These are phyloP conservation scores for Austropuccinia psidii DNA, from an alignment of 1,284 basidiomycete genomes.

Conservation along the genomic window DNA sequence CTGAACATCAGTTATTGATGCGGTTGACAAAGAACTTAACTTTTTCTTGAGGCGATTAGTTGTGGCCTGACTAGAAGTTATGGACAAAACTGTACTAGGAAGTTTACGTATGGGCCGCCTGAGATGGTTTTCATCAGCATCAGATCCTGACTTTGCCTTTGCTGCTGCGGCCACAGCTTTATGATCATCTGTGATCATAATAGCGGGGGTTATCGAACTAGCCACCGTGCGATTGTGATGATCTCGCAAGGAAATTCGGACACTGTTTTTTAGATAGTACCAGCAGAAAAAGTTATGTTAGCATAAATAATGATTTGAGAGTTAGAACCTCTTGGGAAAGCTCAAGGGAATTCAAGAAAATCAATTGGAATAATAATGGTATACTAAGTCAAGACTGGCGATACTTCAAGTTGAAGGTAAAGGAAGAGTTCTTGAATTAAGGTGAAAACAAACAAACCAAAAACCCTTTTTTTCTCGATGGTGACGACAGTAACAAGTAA, in stretches of 20 bases:
- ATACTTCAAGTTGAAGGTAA: no score
- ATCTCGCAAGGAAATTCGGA: conserved; percentile 82
- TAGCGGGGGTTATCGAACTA: conserved; percentile 73
- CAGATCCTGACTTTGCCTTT: conserved; percentile 35
- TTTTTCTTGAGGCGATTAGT: conserved; percentile 43
- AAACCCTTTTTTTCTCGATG: conserved; percentile 97
- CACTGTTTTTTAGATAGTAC: no score
- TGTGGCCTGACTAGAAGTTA: conserved; percentile 22
- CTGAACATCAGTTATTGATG: background rate
- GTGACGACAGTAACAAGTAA: conserved; percentile 98
- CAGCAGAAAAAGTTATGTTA: no score
- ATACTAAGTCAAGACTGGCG: no score
- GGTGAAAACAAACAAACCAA: conserved; percentile 49
- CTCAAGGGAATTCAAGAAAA: no score
- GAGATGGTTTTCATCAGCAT: conserved; percentile 7
- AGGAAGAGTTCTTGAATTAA: background rate
- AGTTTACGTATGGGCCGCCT: conserved; percentile 32
- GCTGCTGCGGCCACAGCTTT: conserved; percentile 60
- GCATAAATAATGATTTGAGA: no score
- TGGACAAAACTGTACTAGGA: conserved; percentile 38
- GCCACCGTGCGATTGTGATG: conserved; percentile 72
- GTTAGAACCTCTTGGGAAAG: no score
- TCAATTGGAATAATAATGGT: no score
- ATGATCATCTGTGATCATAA: conserved; percentile 99
- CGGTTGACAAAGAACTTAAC: conserved; percentile 38